A percentile compares a stretch with the other conserved stretches of the same genome.
Evolutionary conservation across 2,329 filamentous ascomycete species (phyloP).

Genomic region (Arthrinium puccinioides): DNA sequence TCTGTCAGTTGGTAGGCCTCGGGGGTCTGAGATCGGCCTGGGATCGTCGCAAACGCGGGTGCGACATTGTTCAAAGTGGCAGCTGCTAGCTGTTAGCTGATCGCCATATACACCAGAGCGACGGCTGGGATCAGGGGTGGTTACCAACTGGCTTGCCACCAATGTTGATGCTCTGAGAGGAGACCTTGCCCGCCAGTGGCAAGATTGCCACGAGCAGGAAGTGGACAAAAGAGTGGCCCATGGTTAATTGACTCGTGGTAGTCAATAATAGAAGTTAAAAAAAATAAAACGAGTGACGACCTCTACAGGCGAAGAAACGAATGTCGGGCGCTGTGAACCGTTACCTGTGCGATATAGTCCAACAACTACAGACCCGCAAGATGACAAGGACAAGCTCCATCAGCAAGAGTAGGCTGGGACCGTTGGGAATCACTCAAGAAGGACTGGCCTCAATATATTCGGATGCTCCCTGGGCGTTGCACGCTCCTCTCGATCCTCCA

Average conservation of each 20-base stretch:
- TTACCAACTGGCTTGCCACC: neutral
- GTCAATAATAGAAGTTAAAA: too few species aligned
- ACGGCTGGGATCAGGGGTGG: too few species aligned
- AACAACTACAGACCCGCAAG: neutral
- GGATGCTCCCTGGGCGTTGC: too few species aligned
- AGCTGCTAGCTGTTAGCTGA: neutral
- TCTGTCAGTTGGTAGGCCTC: slow-evolving; percentile 16
- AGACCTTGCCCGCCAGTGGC: neutral
- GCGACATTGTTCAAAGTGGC: neutral
- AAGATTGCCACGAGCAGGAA: neutral
- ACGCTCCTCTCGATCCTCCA: too few species aligned
- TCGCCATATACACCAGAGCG: neutral
- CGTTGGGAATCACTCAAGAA: too few species aligned
- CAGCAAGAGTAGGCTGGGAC: too few species aligned
- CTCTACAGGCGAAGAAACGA: neutral
- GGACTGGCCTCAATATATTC: too few species aligned
- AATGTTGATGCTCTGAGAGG: neutral
- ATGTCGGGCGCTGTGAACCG: neutral
- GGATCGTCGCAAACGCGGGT: neutral
- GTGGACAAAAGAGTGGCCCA: neutral
- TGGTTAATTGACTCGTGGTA: neutral
- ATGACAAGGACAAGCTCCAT: too few species aligned
- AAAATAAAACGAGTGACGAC: neutral
- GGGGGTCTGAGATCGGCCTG: neutral
- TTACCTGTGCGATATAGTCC: neutral